A percentile compares a stretch with the other conserved stretches of the same genome.
These are phyloP conservation scores for Aspergillus versicolor DNA, from an alignment of 2,329 filamentous ascomycete species.

Conservation along the genomic window DNA sequence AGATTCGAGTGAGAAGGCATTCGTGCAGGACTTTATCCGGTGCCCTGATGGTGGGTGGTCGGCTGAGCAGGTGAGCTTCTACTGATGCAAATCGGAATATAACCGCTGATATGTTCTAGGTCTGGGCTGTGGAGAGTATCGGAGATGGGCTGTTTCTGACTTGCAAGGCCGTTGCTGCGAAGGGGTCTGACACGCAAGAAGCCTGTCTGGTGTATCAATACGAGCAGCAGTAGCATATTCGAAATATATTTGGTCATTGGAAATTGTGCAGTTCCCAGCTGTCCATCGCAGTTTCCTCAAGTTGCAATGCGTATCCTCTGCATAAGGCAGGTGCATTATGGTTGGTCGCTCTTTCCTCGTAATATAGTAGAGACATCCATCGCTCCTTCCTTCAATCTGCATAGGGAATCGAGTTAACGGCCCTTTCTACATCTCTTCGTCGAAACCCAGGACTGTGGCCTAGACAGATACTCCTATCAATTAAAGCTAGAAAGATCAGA, in stretches of 20 bases:
- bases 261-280: too few species aligned
- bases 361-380: too few species aligned
- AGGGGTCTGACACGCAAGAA: neutral
- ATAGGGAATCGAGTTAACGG: too few species aligned
- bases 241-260: neutral
- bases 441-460: too few species aligned
- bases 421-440: too few species aligned
- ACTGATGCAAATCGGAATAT: neutral
- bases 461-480: too few species aligned
- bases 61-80: constrained; percentile 1
- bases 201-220: neutral
- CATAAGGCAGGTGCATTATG: neutral
- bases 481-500: too few species aligned
- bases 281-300: neutral
- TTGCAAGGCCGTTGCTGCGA: constrained; percentile 5
- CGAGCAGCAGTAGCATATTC: neutral
- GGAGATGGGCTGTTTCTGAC: neutral
- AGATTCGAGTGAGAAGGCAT: neutral
- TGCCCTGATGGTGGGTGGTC: neutral
- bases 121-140: neutral
- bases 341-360: too few species aligned
- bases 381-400: too few species aligned
- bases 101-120: neutral
- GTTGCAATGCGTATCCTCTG: neutral
- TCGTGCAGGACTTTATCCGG: neutral